Percentiles rank a stretch among this genome's conserved stretches.
These are phyloP conservation scores for Acanthamoeba castellanii DNA, from an alignment of 208 protist species.

Conservation along the genomic window DNA sequence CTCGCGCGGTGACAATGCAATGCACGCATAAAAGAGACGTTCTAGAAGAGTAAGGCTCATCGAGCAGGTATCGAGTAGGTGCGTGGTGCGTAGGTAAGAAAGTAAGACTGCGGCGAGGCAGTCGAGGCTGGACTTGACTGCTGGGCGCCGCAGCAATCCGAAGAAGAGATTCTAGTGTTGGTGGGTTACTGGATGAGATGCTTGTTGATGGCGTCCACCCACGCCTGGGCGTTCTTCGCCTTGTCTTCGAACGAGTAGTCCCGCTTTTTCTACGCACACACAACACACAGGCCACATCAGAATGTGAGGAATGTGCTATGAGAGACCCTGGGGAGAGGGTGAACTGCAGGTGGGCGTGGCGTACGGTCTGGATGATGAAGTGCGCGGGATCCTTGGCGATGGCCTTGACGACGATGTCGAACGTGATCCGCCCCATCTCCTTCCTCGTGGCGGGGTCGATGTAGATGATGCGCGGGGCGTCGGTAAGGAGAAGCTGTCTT, in stretches of 20 bases:
- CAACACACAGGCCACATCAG: background rate
- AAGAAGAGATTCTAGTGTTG: no score
- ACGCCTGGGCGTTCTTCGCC: conserved; percentile 1
- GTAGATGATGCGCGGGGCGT: conserved; percentile 83
- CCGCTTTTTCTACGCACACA: background rate
- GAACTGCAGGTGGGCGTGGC: background rate
- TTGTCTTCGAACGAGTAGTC: conserved; percentile 67
- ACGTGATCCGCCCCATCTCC: conserved; percentile 78
- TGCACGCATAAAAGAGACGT: no score
- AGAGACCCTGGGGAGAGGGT: no score
- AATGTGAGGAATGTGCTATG: no score
- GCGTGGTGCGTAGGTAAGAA: no score
- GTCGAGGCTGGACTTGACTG: no score
- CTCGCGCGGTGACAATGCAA: background rate
- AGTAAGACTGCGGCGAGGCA: no score
- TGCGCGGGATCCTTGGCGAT: background rate
- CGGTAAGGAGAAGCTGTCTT: conserved; percentile 81
- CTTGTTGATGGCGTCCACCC: conserved; percentile 5
- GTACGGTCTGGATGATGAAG: conserved; percentile 31
- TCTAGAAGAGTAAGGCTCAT: no score
- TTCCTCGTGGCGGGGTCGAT: conserved; percentile 80
- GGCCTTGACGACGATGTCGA: conserved; percentile 11
- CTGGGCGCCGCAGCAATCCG: no score
- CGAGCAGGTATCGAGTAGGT: background rate
- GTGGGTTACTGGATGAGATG: background rate